Evolutionary conservation across 805 yeast genomes (phyloP).

Genomic region (Saccharomycopsis malanga): DNA sequence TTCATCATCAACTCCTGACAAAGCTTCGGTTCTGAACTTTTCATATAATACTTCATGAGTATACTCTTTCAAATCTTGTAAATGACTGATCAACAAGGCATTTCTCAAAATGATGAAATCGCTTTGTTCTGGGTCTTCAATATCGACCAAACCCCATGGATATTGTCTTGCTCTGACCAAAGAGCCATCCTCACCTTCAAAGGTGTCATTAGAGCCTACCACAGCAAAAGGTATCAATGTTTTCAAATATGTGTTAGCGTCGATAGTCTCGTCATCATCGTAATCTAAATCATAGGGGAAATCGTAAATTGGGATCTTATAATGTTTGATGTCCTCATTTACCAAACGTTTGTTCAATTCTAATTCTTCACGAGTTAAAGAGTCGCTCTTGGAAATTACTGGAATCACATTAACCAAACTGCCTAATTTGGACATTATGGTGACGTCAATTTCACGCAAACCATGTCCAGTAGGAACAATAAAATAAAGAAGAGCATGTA

Average conservation of each 20-base stretch:
- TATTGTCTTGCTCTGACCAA: slow-evolving; percentile 45
- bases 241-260: slow-evolving; percentile 58
- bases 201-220: slow-evolving; percentile 61
- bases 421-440: slow-evolving; percentile 70
- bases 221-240: slow-evolving; percentile 60
- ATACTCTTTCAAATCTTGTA: slow-evolving; percentile 80
- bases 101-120: slow-evolving; percentile 79
- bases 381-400: slow-evolving; percentile 78
- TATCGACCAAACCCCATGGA: slow-evolving; percentile 54
- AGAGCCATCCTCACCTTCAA: slow-evolving; percentile 37
- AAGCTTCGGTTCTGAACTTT: slow-evolving; percentile 81
- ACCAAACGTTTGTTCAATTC: slow-evolving; percentile 66
- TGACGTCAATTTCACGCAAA: slow-evolving; percentile 68
- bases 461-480: slow-evolving; percentile 85
- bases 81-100: slow-evolving; percentile 72
- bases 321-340: slow-evolving; percentile 65
- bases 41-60: slow-evolving; percentile 86
- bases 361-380: slow-evolving; percentile 74
- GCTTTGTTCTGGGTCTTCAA: slow-evolving; percentile 65
- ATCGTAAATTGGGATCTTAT: slow-evolving; percentile 65
- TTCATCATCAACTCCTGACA: slow-evolving; percentile 42
- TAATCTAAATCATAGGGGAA: slow-evolving; percentile 56
- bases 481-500: slow-evolving; percentile 67
- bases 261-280: slow-evolving; percentile 55
- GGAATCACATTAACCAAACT: slow-evolving; percentile 82